A percentile compares a stretch with the other conserved stretches of the same genome.
These are phyloP conservation scores for Alternaria sp. DNA, from an alignment of 2,329 filamentous ascomycete species.

Conservation along the genomic window DNA sequence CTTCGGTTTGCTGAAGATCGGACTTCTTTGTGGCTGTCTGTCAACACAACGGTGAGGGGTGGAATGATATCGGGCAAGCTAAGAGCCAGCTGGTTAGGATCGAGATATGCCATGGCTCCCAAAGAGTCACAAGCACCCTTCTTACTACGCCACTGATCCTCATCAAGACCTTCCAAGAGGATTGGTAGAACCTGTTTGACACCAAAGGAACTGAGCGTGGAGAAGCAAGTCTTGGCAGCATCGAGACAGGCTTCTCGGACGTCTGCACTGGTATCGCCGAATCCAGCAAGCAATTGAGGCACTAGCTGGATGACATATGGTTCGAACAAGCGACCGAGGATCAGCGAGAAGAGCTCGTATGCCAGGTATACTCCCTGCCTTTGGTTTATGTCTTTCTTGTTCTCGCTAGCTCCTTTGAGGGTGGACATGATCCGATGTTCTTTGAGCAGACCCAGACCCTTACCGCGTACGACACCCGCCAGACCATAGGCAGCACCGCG, in stretches of 20 bases:
- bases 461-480: slow-evolving; percentile 87
- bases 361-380: slow-evolving; percentile 87
- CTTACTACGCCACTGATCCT: slow-evolving; percentile 97
- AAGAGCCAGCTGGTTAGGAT: slow-evolving; percentile 89
- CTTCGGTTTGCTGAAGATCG: slow-evolving; percentile 90
- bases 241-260: slow-evolving; percentile 93
- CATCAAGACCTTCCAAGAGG: slow-evolving; percentile 87
- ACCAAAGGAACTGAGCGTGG: slow-evolving; percentile 90
- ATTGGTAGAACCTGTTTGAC: slow-evolving; percentile 94
- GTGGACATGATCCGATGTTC: slow-evolving; percentile 87
- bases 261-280: slow-evolving; percentile 85
- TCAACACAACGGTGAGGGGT: slow-evolving; percentile 89
- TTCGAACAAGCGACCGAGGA: slow-evolving; percentile 89
- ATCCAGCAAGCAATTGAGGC: slow-evolving; percentile 84
- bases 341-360: slow-evolving; percentile 85
- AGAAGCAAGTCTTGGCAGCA: slow-evolving; percentile 92
- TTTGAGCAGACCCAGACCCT: slow-evolving; percentile 79
- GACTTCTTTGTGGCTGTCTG: slow-evolving; percentile 98
- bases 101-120: slow-evolving; percentile 97
- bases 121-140: slow-evolving; percentile 96
- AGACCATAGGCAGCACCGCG: slow-evolving; percentile 94
- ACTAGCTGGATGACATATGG: slow-evolving; percentile 97
- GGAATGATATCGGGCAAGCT: slow-evolving; percentile 97
- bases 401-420: slow-evolving; percentile 83
- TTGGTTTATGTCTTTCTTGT: slow-evolving; percentile 90